Base-by-base conservation (phyloP, 129 eudicot genomes). In the Pseudognaphalium luteoalbum region DNA sequence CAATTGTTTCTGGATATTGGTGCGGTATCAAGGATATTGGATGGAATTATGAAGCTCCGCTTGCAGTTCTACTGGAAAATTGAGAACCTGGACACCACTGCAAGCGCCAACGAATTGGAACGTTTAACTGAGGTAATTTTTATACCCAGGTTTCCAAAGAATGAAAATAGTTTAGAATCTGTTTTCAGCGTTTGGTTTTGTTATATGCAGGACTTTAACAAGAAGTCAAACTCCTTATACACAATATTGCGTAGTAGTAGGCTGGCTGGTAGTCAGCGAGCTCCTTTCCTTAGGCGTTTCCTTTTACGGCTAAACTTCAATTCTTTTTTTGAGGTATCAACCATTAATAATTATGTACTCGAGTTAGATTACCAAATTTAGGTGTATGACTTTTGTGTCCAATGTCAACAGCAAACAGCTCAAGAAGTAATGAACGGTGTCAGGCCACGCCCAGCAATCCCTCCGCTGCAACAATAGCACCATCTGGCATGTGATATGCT, bases 1-100 rank as follows among this genome's bases (percentile, higher is more conserved):
- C 99, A 94, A 80, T 91, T 96, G n/a, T 94, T 94, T 81, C 83
- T 94, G 82, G 99, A 94, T 80, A 94, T 94, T 71, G 99, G 99
- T 66, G 87, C 99, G 33, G 96, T 94, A 7, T 94, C 99, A 29
- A 90, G 99, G 52, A 94, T 94, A 79, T 86, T 94, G 68, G 99
- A 94, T 80, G 92, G 99, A 71, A 91, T 94, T 64, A 94, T 94
- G 97, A 94, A 94, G 58, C 93, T 91, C n/a, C 91, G 99, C 73
- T 75, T 87, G 85, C 97, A 91, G 83, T 94, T 91, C 73, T 94
- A 97, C 84, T 94, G 99, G 97, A 94, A 83, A 85, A 87, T 94
- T 54, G 99, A 94, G 80, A 91, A 85, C 84, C 91, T 86, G 82
- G 96, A 91, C 70, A 86, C 83, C 30, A 84, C 76, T 77, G 90